Conservation (phyloP, 139 green algal species). For the Chlamydomonas sp. region DNA sequence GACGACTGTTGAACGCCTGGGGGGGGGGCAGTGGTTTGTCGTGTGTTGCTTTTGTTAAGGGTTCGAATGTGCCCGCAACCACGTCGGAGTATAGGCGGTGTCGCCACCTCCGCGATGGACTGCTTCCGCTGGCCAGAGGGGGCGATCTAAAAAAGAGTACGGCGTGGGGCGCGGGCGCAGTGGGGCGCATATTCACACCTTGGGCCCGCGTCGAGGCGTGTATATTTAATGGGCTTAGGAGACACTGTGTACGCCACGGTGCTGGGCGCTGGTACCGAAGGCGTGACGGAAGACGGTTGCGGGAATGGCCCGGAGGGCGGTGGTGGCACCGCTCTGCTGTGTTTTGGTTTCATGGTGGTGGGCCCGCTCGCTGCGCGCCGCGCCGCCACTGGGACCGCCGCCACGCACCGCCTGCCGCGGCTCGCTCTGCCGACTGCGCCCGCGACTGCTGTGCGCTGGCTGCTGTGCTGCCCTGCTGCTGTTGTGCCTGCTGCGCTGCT, state of each 20-base stretch:
- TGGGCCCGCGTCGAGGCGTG: slow-evolving; percentile 14
- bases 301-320: no score
- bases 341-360: no score
- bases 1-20: no score
- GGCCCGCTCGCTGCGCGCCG: neutral
- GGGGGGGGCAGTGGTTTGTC: no score
- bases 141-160: no score
- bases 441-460: neutral
- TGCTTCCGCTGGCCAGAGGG: no score
- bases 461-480: no score
- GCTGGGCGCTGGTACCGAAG: neutral
- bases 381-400: neutral
- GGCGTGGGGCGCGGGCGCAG: neutral
- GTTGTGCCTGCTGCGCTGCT: no score
- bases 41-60: no score
- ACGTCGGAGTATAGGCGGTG: no score
- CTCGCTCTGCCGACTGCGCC: neutral
- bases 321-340: neutral
- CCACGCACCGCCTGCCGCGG: neutral
- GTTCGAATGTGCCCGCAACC: no score
- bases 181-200: neutral
- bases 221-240: slow-evolving; percentile 8
- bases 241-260: neutral
- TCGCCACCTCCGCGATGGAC: no score
- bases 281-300: neutral